Base-by-base conservation (phyloP, 768 basidiomycete genomes). In the Tulasnella sp. region DNA sequence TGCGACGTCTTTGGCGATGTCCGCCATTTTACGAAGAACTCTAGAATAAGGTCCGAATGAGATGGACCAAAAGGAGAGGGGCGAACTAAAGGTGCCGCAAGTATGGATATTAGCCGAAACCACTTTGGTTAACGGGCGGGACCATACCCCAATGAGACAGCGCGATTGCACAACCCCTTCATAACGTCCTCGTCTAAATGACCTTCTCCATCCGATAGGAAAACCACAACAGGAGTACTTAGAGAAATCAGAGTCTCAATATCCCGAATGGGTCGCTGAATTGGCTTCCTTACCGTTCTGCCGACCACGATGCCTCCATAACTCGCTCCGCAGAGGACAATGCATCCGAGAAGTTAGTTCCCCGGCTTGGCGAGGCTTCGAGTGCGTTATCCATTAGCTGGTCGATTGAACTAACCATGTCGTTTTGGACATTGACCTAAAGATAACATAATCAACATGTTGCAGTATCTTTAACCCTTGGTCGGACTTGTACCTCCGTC, bases 1-100 rank as follows among this genome's bases (percentile, higher is more conserved):
- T 80, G 91, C 88, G 2, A 87, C 85, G 68, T 89, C 87, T 6
- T 38, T 46, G 27, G 82, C 82, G 0, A 91, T 90, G 24, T 90
- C 86, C 2, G 87, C 83, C 0, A 87, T 86, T 89, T 92, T 90
- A 21, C 86, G 84, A n/a, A 85, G 85, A 34, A 91, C 83, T 18
- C 73, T 44, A 81, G 80, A 14, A 8, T 42, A 46, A 80, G 82
- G 9, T 8, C 89, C 91, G 52, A 92, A 91, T 0, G 88, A 87
- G n/a, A 92, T 88, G 0, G 90, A 82, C 71, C 92, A 90, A 82
- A 91, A 89, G 0, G 90, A 90, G 0, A 90, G 84, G 0, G 90
- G 84, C 84, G 89, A 88, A 18, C 91, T 91, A 46, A 34, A 14
- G 9, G 24, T 24, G 19, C 3, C 5, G 44, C 19, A 18, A 42